Percentiles rank a stretch among this genome's conserved stretches.
Conservation (phyloP, 2,329 filamentous ascomycete species). For the Penicillium paneum region DNA sequence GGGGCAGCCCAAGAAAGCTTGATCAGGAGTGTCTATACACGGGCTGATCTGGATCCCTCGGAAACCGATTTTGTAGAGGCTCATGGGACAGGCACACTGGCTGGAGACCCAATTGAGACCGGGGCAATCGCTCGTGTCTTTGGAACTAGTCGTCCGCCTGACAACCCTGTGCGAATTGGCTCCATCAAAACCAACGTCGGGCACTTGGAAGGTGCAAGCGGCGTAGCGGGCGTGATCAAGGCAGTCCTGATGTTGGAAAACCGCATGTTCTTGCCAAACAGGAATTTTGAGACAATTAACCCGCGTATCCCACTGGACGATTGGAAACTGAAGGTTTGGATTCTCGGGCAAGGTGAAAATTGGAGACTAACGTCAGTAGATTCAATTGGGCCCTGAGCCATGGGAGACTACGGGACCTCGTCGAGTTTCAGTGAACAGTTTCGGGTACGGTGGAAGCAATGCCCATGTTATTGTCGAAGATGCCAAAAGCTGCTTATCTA, state of each 20-base stretch:
- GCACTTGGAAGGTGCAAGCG: conserved; percentile 28
- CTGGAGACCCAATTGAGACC: conserved; percentile 31
- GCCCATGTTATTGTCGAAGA: conserved; percentile 44
- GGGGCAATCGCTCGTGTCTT: conserved; percentile 25
- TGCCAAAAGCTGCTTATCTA: conserved; percentile 9
- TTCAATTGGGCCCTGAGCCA: conserved; percentile 2
- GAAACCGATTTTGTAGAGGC: conserved; percentile 26
- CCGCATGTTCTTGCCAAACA: conserved; percentile 45
- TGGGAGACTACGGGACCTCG: conserved; percentile 7
- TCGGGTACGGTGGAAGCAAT: conserved; percentile 49
- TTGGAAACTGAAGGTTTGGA: conserved; percentile 36
- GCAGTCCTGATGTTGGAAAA: conserved; percentile 44
- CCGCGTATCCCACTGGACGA: conserved; percentile 33
- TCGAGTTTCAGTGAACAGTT: conserved; percentile 38
- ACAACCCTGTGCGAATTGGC: conserved; percentile 21
- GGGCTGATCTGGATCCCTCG: conserved; percentile 21
- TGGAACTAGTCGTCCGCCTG: conserved; percentile 8
- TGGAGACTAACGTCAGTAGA: conserved; percentile 4
- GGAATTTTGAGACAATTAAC: conserved; percentile 42
- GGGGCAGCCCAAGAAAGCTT: conserved; percentile 30
- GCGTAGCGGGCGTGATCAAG: conserved; percentile 39
- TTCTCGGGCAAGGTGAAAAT: not conserved
- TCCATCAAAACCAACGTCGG: conserved; percentile 27
- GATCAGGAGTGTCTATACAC: conserved; percentile 29
- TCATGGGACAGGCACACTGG: conserved; percentile 32